phyloP scores from a whole-genome alignment of 371 early-diverging fungal species.

The Rhizomucor miehei region DNA sequence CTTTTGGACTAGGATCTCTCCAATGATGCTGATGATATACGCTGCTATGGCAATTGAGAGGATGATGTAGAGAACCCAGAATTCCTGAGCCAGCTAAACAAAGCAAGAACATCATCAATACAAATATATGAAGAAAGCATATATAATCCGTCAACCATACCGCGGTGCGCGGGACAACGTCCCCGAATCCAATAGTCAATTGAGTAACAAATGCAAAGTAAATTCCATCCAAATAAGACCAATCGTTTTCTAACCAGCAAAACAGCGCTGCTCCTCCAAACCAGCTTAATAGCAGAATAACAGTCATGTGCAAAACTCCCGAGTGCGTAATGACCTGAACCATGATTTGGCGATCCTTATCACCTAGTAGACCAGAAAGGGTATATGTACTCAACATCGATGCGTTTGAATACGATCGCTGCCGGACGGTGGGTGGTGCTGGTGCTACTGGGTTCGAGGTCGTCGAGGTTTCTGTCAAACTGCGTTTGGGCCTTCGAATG shows the following conservation, averaged over 20 bases:
- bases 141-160: slow-evolving; percentile 16
- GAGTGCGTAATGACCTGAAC: slow-evolving; percentile 22
- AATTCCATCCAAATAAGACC: slow-evolving; percentile 18
- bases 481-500: background rate
- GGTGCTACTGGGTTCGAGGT: background rate
- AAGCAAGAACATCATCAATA: background rate
- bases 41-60: slow-evolving; percentile 21
- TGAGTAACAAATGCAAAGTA: slow-evolving; percentile 22
- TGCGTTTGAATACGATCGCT: slow-evolving; percentile 8
- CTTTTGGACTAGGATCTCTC: slow-evolving; percentile 17
- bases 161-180: slow-evolving; percentile 21
- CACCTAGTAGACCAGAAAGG: slow-evolving; percentile 7
- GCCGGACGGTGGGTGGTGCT: background rate
- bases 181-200: slow-evolving; percentile 24
- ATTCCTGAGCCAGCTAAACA: slow-evolving; percentile 21
- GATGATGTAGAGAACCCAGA: slow-evolving; percentile 21
- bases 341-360: slow-evolving; percentile 16
- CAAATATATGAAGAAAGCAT: background rate
- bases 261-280: slow-evolving; percentile 21
- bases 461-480: background rate
- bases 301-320: slow-evolving; percentile 12
- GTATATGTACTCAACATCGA: slow-evolving; percentile 15
- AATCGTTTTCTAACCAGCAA: slow-evolving; percentile 14
- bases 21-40: slow-evolving; percentile 22
- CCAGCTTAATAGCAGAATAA: slow-evolving; percentile 14